Base-by-base conservation (phyloP, 2,329 filamentous ascomycete genomes). In the Aaosphaeria pasadenensis region DNA sequence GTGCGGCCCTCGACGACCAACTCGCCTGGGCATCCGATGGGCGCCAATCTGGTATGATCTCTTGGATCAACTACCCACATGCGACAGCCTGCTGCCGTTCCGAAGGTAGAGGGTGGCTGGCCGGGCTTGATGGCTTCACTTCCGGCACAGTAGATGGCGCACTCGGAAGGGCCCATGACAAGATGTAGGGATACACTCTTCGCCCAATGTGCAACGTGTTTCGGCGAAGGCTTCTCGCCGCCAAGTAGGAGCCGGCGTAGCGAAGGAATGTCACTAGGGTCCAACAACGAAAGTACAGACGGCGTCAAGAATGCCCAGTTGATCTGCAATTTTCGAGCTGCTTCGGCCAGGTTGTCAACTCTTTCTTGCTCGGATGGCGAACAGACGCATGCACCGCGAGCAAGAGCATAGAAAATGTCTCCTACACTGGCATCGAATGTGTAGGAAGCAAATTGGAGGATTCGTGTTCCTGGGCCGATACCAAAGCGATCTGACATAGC, bases 1-100 rank as follows among this genome's bases (percentile, higher is more conserved):
- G 57, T 77, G 1, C 75, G 76, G 0, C 80, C 79, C 50, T 82
- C 79, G 24, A 84, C 74, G 5, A 82, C 71, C 3, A 84, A 67
- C 56, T 84, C 81, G 11, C 53, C 54, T 24, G 44, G 42, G 42
- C 28, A 60, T 47, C 62, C 53, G 45, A 41, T 30, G 5, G 46
- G 43, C 5, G 49, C 32, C 17, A 55, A 39, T 11, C n/a, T 24
- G 24, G 53, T 39, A n/a, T 42, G 44, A 40, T 55, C 46, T 5
- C 41, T 7, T 2, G 48, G 42, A 30, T 55, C 44, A 6, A 47
- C 45, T 33, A 66, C 51, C 59, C 47, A 55, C 5, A 9, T 36
- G 2, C 9, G 9, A 36, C 9, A 36, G 33, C 9, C 33, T 9
- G 13, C 13, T 11, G 33, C 9, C 13, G 9, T 36, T 13, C 33